Evolutionary conservation across 2,329 filamentous ascomycete genomes (phyloP).

Genomic region (Phaeophleospora eucalypticola): DNA sequence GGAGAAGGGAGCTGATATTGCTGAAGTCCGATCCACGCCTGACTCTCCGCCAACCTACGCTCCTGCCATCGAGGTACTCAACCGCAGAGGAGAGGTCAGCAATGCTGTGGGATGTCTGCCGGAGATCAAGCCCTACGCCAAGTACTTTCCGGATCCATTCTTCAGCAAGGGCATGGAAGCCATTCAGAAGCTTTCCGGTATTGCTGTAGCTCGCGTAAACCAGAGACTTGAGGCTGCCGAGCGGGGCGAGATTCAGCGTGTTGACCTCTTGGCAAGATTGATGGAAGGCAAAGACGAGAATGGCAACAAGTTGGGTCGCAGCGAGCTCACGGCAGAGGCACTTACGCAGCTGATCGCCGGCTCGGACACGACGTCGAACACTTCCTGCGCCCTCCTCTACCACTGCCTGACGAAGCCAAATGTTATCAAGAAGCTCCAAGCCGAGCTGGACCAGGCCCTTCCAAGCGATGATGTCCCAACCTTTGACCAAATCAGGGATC

Average conservation of each 20-base stretch:
- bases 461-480: conserved; percentile 61
- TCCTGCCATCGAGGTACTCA: conserved; percentile 77
- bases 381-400: conserved; percentile 78
- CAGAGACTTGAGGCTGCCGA: conserved; percentile 65
- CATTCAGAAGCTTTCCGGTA: conserved; percentile 75
- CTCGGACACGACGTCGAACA: conserved; percentile 72
- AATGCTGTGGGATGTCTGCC: conserved; percentile 71
- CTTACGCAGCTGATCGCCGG: conserved; percentile 83
- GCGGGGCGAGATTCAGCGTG: conserved; percentile 55
- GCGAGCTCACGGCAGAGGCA: conserved; percentile 83
- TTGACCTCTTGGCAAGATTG: conserved; percentile 74
- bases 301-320: conserved; percentile 68
- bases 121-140: conserved; percentile 71
- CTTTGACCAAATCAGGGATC: conserved; percentile 67
- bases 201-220: conserved; percentile 78
- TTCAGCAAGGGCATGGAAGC: conserved; percentile 35
- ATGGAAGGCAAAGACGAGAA: conserved; percentile 83
- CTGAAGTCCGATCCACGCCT: conserved; percentile 29
- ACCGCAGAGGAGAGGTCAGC: conserved; percentile 81
- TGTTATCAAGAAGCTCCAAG: conserved; percentile 67
- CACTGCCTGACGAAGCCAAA: conserved; percentile 67
- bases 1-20: conserved; percentile 55
- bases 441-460: conserved; percentile 69
- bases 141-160: conserved; percentile 56
- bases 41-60: conserved; percentile 28